phyloP scores from a whole-genome alignment of 2,329 filamentous ascomycete species.

The Hawksworthiomyces lignivorus region DNA sequence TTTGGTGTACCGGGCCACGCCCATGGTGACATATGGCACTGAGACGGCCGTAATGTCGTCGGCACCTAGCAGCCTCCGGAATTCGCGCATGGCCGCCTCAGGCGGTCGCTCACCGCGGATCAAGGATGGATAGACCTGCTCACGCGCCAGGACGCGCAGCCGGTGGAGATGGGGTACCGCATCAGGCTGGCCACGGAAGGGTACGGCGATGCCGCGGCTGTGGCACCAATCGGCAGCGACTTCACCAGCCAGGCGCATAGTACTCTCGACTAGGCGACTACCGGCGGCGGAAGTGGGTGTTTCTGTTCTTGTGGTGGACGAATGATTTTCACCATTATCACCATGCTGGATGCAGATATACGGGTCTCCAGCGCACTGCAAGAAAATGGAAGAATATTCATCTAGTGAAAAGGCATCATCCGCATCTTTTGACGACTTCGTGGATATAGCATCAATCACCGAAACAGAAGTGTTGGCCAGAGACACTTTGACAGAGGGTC shows the following conservation, averaged over 20 bases:
- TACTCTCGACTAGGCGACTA: conserved; percentile 34
- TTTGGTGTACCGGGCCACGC: conserved; percentile 53
- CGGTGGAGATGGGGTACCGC: conserved; percentile 28
- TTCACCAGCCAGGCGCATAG: conserved; percentile 57
- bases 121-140: conserved; percentile 32
- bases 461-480: conserved; percentile 26
- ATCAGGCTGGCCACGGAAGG: conserved; percentile 46
- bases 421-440: not conserved
- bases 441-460: not conserved
- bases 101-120: conserved; percentile 25
- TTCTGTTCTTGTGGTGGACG: too few relatives aligned
- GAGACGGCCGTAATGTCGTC: conserved; percentile 45
- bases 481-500: conserved; percentile 35
- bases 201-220: conserved; percentile 49
- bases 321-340: not conserved
- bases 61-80: conserved; percentile 37
- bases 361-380: conserved; percentile 38
- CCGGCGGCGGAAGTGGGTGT: conserved; percentile 16
- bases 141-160: conserved; percentile 29
- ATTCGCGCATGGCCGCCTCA: conserved; percentile 22
- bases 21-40: conserved; percentile 49
- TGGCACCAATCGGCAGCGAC: conserved; percentile 54
- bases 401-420: not conserved
- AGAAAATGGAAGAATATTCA: conserved; percentile 10
- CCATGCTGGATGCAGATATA: conserved; percentile 34